Percentiles rank a stretch among this genome's conserved stretches.
These are phyloP conservation scores for Pestalotiopsis sp. DNA, from an alignment of 2,329 filamentous ascomycete genomes.

Conservation along the genomic window DNA sequence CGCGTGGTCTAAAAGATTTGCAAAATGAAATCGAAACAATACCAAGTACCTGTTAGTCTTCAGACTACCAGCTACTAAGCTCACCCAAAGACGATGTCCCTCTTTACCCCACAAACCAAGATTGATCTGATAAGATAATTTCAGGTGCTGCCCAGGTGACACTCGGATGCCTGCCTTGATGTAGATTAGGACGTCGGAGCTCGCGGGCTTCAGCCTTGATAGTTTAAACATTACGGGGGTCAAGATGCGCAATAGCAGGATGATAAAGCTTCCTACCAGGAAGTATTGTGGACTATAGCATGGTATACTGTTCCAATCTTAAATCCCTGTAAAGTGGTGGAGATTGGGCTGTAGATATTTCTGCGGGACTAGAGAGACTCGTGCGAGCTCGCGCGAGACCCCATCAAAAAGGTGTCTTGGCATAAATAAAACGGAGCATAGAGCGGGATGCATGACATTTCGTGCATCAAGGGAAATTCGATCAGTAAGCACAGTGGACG, in stretches of 20 bases:
- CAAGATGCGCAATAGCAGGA: not conserved
- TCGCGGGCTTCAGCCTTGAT: no score
- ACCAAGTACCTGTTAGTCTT: not conserved
- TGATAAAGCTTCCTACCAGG: not conserved
- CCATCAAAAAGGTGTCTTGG: not conserved
- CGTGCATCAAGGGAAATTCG: no score
- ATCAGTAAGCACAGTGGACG: no score
- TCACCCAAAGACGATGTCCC: not conserved
- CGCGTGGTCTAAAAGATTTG: no score
- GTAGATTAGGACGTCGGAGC: no score
- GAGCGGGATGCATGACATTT: no score
- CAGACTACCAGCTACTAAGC: not conserved
- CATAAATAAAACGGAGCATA: no score
- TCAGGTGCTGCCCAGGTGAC: no score
- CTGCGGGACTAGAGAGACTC: not conserved
- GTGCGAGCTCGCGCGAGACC: not conserved
- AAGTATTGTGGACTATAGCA: not conserved
- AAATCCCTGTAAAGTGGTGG: not conserved
- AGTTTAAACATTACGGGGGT: no score
- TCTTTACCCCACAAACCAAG: not conserved
- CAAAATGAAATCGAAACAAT: no score
- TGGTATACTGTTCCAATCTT: not conserved
- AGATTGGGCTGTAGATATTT: not conserved
- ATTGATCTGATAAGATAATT: not conserved
- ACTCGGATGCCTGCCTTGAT: no score